A percentile compares a stretch with the other conserved stretches of the same genome.
Evolutionary conservation across 495 filamentous ascomycete species (phyloP).

Genomic region (Penicillium goetzii): DNA sequence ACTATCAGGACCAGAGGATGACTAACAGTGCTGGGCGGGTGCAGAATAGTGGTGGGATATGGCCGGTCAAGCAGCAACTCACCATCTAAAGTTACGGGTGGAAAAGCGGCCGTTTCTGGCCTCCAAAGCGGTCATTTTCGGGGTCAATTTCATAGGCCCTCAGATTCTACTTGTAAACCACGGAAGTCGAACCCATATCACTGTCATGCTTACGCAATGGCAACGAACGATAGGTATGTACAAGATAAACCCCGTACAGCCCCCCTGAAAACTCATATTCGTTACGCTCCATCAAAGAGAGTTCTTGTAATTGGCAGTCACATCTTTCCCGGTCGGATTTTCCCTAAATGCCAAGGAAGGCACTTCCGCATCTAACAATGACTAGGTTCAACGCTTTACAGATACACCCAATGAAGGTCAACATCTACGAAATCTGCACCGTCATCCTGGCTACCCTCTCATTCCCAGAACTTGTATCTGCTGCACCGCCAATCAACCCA

Average conservation of each 20-base stretch:
- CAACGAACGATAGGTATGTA: neutral
- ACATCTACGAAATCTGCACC: neutral
- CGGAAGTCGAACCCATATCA: neutral
- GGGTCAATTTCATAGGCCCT: too few species aligned
- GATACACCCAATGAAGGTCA: neutral
- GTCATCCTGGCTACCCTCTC: neutral
- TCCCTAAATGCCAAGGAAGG: neutral
- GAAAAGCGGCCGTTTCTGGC: too few species aligned
- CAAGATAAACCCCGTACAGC: neutral
- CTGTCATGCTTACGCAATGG: constrained; percentile 1
- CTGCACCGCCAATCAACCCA: neutral
- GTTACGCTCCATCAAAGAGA: neutral
- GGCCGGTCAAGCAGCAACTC: too few species aligned
- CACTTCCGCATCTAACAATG: neutral
- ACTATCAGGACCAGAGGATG: too few species aligned
- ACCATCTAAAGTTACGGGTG: too few species aligned
- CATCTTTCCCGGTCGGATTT: neutral
- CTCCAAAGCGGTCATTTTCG: too few species aligned
- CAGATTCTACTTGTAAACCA: too few species aligned
- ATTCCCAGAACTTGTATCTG: neutral
- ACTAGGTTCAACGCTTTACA: neutral
- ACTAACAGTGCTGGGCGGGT: too few species aligned
- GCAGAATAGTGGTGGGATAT: too few species aligned
- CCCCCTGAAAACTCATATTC: neutral
- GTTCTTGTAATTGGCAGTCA: neutral